Evolutionary conservation across 2,329 filamentous ascomycete genomes (phyloP).

Genomic region (Cadophora gregata): DNA sequence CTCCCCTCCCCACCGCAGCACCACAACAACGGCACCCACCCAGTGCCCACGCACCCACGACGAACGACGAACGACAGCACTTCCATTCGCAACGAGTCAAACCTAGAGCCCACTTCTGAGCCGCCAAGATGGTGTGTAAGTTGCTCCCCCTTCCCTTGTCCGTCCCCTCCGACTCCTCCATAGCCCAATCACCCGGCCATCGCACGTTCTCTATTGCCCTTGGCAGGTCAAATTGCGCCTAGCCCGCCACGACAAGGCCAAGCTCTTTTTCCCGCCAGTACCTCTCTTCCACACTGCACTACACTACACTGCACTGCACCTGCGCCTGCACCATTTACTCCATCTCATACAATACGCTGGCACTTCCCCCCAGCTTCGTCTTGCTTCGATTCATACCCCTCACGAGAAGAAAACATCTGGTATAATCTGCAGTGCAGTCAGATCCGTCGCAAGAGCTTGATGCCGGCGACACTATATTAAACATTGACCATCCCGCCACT

Average conservation of each 20-base stretch:
- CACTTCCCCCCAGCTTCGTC: slow-evolving; percentile 1
- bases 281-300: background rate
- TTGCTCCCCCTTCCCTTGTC: slow-evolving; percentile 22
- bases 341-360: slow-evolving; percentile 13
- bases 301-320: slow-evolving; percentile 11
- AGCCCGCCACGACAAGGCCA: slow-evolving; percentile 10
- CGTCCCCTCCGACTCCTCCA: background rate
- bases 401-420: background rate
- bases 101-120: slow-evolving; percentile 18
- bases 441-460: slow-evolving; percentile 26
- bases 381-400: slow-evolving; percentile 11
- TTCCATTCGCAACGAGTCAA: slow-evolving; percentile 4
- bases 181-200: slow-evolving; percentile 11
- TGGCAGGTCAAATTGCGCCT: slow-evolving; percentile 16
- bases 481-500: slow-evolving; percentile 6
- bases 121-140: slow-evolving; percentile 40
- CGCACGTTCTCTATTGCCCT: slow-evolving; percentile 16
- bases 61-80: slow-evolving; percentile 4
- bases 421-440: slow-evolving; percentile 14
- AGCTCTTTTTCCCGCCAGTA: slow-evolving; percentile 12
- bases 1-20: too few species aligned
- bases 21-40: background rate
- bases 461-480: slow-evolving; percentile 22
- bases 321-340: background rate
- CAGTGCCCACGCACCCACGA: too few species aligned